Evolutionary conservation across 78 protist genomes (phyloP), one percentile per base, ranked within the genome.

Genomic region (Dictyostelium capitatum): DNA sequence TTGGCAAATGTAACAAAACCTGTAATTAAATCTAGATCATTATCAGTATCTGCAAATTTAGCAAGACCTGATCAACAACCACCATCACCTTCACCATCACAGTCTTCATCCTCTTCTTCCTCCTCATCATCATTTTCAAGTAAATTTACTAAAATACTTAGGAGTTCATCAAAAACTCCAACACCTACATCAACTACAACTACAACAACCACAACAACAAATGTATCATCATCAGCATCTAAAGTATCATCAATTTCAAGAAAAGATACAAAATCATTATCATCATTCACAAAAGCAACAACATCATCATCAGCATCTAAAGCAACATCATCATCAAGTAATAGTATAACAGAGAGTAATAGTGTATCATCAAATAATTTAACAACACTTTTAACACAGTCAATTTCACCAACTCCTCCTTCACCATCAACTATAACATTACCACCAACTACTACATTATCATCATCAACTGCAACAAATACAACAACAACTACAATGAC

Each of bases 11-110:
- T 77, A 17, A 64, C 85, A 15, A 87, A 87, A 77, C 75, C 93
- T 14, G 67, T 23, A 50, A 75, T 75, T 9, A 87, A 65, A 62
- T 78, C 85, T n/a, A 77, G 93, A 77, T 87, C 93, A 28, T 75
- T 46, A 32, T 87, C 93, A 6, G 82, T 84, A 14, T 67, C 80
- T n/a, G 72, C 67, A 17, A 23, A 28, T 37, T 19, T 23, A 51
- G 50, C 37, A 54, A 30, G 10, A 56, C 37, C 37, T 50, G 51
- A 48, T 37, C 64, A 23, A 79, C 15, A n/a, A 1, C 53, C 41
- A 23, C 51, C 50, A 32, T 12, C 41, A 4, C 50, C 50, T 14
- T 46, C 56, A 15, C 3, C 37, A 10, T 10, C 65, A 4, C 25
- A 51, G 0, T 72, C 54, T 37, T n/a, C n/a, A 32, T 25, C 41